Percentiles rank a stretch among this genome's conserved stretches.
Evolutionary conservation across 1,284 basidiomycete genomes (phyloP).

Genomic region (Ustilago sp.): DNA sequence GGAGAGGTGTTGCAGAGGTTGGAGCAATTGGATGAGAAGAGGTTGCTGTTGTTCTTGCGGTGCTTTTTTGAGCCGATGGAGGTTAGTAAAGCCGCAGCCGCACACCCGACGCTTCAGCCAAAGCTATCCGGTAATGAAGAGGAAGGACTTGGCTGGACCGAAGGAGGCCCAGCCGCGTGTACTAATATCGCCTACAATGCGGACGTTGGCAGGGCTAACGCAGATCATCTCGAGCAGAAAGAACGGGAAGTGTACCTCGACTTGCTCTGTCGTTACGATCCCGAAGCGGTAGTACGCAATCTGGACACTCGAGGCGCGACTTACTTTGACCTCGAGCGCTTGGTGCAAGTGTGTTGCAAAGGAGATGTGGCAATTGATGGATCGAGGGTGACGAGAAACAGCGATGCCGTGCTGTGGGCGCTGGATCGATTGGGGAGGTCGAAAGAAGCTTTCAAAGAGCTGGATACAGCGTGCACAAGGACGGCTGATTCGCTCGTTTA

Average conservation of each 20-base stretch:
- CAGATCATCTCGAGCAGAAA: slow-evolving; percentile 71
- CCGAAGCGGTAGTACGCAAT: slow-evolving; percentile 77
- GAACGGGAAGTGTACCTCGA: slow-evolving; percentile 78
- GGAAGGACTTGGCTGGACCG: slow-evolving; percentile 64
- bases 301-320: slow-evolving; percentile 76
- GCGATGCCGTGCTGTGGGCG: slow-evolving; percentile 86
- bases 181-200: slow-evolving; percentile 22
- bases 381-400: slow-evolving; percentile 71
- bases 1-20: slow-evolving; percentile 70
- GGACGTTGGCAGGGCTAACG: slow-evolving; percentile 31
- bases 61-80: slow-evolving; percentile 77
- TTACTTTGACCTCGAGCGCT: slow-evolving; percentile 76
- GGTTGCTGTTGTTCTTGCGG: slow-evolving; percentile 82
- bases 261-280: slow-evolving; percentile 80
- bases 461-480: slow-evolving; percentile 61
- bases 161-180: not conserved
- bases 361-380: slow-evolving; percentile 21
- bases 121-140: slow-evolving; percentile 12
- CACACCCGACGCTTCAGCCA: slow-evolving; percentile 27
- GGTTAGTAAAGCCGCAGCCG: slow-evolving; percentile 70
- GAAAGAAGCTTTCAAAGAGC: slow-evolving; percentile 71
- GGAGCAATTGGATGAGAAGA: slow-evolving; percentile 71
- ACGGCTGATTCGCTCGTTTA: slow-evolving; percentile 37
- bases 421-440: slow-evolving; percentile 78
- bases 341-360: slow-evolving; percentile 77